Evolutionary conservation across 495 filamentous ascomycete species (phyloP), one percentile per base, ranked within the genome.

Genomic region (Lophium mytilinum): DNA sequence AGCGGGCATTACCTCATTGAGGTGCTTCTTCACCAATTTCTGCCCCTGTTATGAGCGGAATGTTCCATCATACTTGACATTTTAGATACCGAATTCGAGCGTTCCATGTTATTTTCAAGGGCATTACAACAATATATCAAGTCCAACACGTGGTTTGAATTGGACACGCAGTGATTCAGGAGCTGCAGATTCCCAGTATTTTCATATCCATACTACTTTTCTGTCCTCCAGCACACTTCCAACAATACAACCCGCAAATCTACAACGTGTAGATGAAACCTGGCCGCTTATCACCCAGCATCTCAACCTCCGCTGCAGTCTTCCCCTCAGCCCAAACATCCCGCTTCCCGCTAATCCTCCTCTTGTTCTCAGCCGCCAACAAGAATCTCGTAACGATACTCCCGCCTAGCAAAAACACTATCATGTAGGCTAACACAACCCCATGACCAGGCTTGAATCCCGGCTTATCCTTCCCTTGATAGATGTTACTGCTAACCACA

Each of bases 221-320:
- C n/a, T 30, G 24, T 30, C 24, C 24, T 30, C 24, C 24, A 30
- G 24, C 24, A 6, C 24, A 30, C 6, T 30, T 2, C 24, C 24
- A 3, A 6, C 3, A 30, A 3, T 30, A 6, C 24, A 2, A 30
- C 3, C 24, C 24, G 3, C 39, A 3, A 45, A 8, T 24, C 7
- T 48, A 88, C 58, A 84, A 62, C 5, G 82, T 91, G 66, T 94
- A 95, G 3, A 87, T 69, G 64, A 95, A 95, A 67, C 89, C 85
- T 3, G 88, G 89, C 65, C 83, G 75, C 66, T 63, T 69, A 69
- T 96, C 92, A 4, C 92, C 90, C 50, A 87, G 55, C 52, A 57
- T 64, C 62, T 83, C 81, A 24, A 83, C 72, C 71, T 90, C 81
- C 52, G 74, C 71, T 56, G 77, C 71, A 35, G 37, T 72, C 70